Evolutionary conservation across 768 basidiomycete genomes (phyloP), one percentile per base, ranked within the genome.

Genomic region (Serendipita sp.): DNA sequence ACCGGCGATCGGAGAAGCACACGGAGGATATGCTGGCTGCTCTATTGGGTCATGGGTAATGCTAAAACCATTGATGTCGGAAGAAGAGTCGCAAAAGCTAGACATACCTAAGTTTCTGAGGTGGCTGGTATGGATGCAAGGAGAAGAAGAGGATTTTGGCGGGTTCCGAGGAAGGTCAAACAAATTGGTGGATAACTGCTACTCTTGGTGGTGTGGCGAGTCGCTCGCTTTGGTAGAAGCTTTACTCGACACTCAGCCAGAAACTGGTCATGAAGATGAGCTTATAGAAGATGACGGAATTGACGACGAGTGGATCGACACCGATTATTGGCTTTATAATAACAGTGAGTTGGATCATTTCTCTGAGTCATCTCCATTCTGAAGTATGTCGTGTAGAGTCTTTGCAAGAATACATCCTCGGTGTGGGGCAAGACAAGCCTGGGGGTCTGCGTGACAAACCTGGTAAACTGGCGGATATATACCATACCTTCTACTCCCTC

Each of bases 141-240:
- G 91, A 0, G 74, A 76, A 1, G 85, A 85, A 47, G 79, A 81
- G 10, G 95, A 98, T 71, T 78, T 92, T 7, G 95, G 93, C 2
- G 96, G 96, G 1, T 98, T 99, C 75, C 81, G 80, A 64, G 96
- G 96, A 0, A 78, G 96, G 63, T 91, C 91, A 68, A 99, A 98
- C 73, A 99, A 99, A 73, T 81, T 99, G n/a, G 95, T 99, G 0
- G 96, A 99, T 70, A 96, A 95, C 3, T 99, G 96, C 74, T 99
- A 99, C 74, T 86, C 88, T n/a, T 99, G 96, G 96, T 99, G 95
- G 96, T 89, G 91, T 28, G 96, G 91, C 1, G 94, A 94, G 0
- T 80, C 87, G 15, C 90, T 96, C 71, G 79, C 81, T 0, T 75
- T 97, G 5, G 75, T 96, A 0, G 89, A 89, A 65, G 83, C 81